Conservation (phyloP, 805 yeast genomes). For the Candida mattraensis region DNA sequence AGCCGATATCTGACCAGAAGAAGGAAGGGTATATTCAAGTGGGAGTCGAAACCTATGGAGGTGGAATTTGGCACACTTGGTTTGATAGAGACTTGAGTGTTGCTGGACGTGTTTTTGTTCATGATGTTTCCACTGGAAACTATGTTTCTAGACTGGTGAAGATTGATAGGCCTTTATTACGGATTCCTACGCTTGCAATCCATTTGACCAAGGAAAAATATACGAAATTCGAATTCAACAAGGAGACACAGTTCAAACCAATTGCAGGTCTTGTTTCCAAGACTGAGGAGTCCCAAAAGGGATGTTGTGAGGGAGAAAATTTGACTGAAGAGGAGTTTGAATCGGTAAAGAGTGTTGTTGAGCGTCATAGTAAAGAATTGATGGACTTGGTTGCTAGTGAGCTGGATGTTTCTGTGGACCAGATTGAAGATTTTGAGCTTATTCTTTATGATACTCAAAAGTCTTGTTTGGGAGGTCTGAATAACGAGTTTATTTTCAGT, state of each 20-base stretch:
- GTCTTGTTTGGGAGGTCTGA: constrained; percentile 81
- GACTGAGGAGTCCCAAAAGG: constrained; percentile 16
- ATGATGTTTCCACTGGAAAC: constrained; percentile 43
- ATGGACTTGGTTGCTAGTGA: constrained; percentile 69
- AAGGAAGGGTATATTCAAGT: constrained; percentile 81
- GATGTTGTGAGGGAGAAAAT: constrained; percentile 53
- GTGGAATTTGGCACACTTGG: constrained; percentile 97
- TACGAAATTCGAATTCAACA: constrained; percentile 81
- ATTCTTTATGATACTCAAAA: constrained; percentile 82
- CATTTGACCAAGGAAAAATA: constrained; percentile 81
- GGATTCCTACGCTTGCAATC: constrained; percentile 94
- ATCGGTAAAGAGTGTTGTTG: constrained; percentile 61
- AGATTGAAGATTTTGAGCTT: constrained; percentile 88
- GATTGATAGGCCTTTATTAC: constrained; percentile 76
- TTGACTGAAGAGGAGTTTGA: constrained; percentile 56
- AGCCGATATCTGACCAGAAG: constrained; percentile 74
- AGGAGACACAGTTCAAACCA: constrained; percentile 83
- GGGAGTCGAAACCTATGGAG: constrained; percentile 94
- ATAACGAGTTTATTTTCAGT: constrained; percentile 87
- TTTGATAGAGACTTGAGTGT: constrained; percentile 89
- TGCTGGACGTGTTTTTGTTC: constrained; percentile 88
- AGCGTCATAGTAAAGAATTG: constrained; percentile 76
- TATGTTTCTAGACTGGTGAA: constrained; percentile 69
- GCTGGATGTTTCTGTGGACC: constrained; percentile 46
- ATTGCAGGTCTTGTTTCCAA: constrained; percentile 57